phyloP scores from a whole-genome alignment of 225 moss, liverwort and hornwort genomes.

The Rhytidiadelphus loreus region DNA sequence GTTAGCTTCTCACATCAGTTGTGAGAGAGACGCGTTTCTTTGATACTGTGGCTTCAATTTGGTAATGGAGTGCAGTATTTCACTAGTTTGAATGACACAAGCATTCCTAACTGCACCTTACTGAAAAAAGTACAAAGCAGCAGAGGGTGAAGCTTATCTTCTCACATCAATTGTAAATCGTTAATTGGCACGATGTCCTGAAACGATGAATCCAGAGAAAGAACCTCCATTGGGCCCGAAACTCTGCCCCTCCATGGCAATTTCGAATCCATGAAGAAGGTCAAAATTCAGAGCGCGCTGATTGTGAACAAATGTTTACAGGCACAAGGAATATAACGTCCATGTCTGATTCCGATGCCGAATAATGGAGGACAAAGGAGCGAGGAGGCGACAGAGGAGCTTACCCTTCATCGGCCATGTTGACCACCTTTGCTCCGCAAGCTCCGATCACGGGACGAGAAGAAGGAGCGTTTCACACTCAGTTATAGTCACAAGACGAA shows the following conservation, averaged over 20 bases:
- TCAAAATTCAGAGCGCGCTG: background rate
- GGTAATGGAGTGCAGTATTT: background rate
- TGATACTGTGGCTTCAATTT: background rate
- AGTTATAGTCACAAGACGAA: background rate
- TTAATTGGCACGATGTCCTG: background rate
- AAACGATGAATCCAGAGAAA: background rate
- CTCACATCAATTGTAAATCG: background rate
- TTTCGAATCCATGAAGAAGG: background rate
- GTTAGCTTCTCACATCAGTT: background rate
- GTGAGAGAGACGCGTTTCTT: background rate
- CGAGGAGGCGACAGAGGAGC: background rate
- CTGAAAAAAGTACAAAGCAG: background rate
- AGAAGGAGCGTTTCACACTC: background rate
- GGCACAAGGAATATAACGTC: background rate
- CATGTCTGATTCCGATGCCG: background rate
- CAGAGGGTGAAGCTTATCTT: background rate
- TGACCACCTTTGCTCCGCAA: background rate
- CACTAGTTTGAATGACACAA: background rate
- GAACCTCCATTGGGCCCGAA: background rate
- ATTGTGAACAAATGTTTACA: background rate
- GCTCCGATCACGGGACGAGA: background rate
- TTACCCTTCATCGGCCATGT: slow-evolving; percentile 16
- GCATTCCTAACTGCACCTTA: background rate
- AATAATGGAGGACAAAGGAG: background rate
- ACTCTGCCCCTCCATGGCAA: background rate